Percentiles rank a stretch among this genome's conserved stretches.
phyloP scores from a whole-genome alignment of 2,329 filamentous ascomycete genomes.

The Fusarium floridanum region DNA sequence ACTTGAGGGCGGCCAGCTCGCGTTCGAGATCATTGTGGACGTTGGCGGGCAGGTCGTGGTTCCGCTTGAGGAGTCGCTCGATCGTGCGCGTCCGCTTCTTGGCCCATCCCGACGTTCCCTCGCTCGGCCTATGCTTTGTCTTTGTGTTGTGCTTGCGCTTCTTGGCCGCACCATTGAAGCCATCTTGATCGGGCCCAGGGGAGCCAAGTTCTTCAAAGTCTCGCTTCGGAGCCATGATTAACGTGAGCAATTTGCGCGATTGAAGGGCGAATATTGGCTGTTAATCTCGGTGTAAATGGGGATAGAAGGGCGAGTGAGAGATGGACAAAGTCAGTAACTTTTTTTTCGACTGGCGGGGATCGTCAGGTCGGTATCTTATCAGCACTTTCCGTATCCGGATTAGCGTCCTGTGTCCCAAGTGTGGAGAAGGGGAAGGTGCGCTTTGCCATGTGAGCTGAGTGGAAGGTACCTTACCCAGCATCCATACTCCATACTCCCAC shows the following conservation, averaged over 20 bases:
- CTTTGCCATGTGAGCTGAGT: constrained; percentile 24
- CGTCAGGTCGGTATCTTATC: constrained; percentile 44
- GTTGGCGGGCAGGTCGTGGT: constrained; percentile 74
- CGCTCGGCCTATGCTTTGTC: constrained; percentile 58
- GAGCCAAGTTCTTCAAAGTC: constrained; percentile 47
- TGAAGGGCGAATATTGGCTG: background rate
- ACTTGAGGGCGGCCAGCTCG: constrained; percentile 75
- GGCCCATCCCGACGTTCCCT: constrained; percentile 68
- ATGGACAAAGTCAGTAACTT: constrained; percentile 30
- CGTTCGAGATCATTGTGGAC: constrained; percentile 78
- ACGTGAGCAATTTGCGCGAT: background rate
- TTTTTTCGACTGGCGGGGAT: constrained; percentile 38
- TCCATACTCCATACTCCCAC: background rate
- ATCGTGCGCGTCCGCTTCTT: constrained; percentile 81
- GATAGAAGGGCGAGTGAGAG: background rate
- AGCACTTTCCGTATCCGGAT: constrained; percentile 20
- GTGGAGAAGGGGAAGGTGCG: constrained; percentile 37
- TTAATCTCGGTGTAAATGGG: background rate
- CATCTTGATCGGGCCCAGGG: constrained; percentile 42
- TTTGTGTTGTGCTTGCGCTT: constrained; percentile 52
- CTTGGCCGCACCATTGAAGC: constrained; percentile 43
- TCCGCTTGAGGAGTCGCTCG: constrained; percentile 72
- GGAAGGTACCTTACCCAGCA: constrained; percentile 14
- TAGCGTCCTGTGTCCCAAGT: constrained; percentile 26
- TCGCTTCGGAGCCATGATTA: constrained; percentile 50